Evolutionary conservation across 495 filamentous ascomycete species (phyloP).

Genomic region (Elasticomyces elasticus): DNA sequence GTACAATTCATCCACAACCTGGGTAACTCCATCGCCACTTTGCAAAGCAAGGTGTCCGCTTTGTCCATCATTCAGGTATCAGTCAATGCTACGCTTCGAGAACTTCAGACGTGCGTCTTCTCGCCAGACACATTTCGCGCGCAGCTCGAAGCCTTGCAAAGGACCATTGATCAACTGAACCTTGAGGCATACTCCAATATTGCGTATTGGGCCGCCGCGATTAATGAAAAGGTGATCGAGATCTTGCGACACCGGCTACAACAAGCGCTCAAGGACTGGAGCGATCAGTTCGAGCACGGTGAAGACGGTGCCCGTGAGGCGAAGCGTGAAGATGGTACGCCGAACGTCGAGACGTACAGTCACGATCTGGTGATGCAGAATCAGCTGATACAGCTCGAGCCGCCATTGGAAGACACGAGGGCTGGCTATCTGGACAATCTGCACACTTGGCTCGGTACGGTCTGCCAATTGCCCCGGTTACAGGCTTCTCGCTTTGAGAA

Average conservation of each 20-base stretch:
- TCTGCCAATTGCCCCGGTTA: conserved; percentile 84
- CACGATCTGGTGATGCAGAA: conserved; percentile 95
- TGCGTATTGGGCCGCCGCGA: conserved; percentile 69
- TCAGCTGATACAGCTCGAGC: conserved; percentile 89
- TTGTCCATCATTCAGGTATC: conserved; percentile 69
- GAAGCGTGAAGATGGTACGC: conserved; percentile 37
- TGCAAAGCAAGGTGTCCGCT: conserved; percentile 75
- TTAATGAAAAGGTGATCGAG: conserved; percentile 73
- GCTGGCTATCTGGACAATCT: conserved; percentile 91
- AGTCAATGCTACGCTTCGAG: conserved; percentile 68
- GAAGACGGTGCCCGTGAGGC: conserved; percentile 31
- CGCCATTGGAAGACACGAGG: conserved; percentile 80
- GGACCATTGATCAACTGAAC: conserved; percentile 85
- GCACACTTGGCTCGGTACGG: conserved; percentile 82
- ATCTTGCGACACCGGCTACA: conserved; percentile 67
- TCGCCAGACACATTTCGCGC: conserved; percentile 62
- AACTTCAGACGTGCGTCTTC: conserved; percentile 81
- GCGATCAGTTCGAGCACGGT: conserved; percentile 51
- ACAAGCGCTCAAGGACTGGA: conserved; percentile 75
- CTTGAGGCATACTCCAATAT: conserved; percentile 92
- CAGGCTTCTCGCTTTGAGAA: conserved; percentile 84
- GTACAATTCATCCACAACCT: conserved; percentile 94
- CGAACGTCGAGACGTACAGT: conserved; percentile 56
- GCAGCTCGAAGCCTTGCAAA: conserved; percentile 75
- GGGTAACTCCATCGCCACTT: conserved; percentile 65